A percentile compares a stretch with the other conserved stretches of the same genome.
These are phyloP conservation scores for Colletotrichum lindemuthianum DNA, from an alignment of 2,329 filamentous ascomycete species.

Conservation along the genomic window DNA sequence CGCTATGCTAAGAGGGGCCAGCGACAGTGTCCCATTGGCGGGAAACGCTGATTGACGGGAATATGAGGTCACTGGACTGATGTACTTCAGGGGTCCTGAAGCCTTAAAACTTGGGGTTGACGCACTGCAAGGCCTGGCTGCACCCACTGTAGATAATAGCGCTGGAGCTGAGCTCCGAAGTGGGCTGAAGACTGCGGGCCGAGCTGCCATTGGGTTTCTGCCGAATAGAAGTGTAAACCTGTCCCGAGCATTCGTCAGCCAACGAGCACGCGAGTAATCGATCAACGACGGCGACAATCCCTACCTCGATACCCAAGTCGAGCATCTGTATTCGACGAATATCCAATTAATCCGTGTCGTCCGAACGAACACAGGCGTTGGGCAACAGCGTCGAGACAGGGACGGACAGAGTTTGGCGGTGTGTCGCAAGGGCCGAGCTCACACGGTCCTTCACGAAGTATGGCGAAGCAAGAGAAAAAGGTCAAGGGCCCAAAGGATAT, in stretches of 20 bases:
- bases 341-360: neutral
- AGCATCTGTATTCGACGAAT: neutral
- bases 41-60: constrained; percentile 9
- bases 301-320: constrained; percentile 7
- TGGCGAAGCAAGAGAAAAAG: constrained; percentile 52
- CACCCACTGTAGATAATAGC: neutral
- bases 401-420: neutral
- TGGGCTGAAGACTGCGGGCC: constrained; percentile 20
- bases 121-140: neutral
- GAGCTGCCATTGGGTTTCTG: neutral
- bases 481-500: constrained; percentile 61
- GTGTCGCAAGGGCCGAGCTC: neutral
- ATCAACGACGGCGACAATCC: constrained; percentile 2
- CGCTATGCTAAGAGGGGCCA: constrained; percentile 7
- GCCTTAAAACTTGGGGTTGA: constrained; percentile 1
- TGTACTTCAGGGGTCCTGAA: constrained; percentile 13
- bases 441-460: neutral
- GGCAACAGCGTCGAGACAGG: neutral
- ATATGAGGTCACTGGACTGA: constrained; percentile 18
- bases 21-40: constrained; percentile 18
- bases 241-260: constrained; percentile 20
- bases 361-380: neutral
- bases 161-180: constrained; percentile 1
- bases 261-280: constrained; percentile 17
- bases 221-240: neutral